Conservation (phyloP, 2,329 filamentous ascomycete species). For the Trichophyton rubrum region DNA sequence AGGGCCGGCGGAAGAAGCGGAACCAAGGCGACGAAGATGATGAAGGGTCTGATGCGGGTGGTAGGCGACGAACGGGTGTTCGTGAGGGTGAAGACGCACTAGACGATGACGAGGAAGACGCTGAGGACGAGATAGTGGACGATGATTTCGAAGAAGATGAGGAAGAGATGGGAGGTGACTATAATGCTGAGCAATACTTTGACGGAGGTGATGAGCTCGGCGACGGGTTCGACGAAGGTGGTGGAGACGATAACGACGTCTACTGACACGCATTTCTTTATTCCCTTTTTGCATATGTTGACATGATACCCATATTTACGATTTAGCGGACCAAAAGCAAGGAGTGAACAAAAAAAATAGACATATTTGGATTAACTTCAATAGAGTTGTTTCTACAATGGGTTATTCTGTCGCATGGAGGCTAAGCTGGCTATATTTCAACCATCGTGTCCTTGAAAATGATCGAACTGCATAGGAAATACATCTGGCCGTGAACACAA, state of each 20-base stretch:
- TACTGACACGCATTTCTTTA: constrained; percentile 22
- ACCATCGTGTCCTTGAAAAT: neutral
- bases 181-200: constrained; percentile 54
- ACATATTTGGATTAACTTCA: neutral
- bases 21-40: constrained; percentile 24
- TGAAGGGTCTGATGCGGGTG: constrained; percentile 20
- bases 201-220: constrained; percentile 45
- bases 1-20: constrained; percentile 21
- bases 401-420: neutral
- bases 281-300: constrained; percentile 8
- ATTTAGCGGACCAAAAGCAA: neutral
- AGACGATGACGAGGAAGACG: constrained; percentile 36
- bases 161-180: constrained; percentile 47
- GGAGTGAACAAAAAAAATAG: neutral
- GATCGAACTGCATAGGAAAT: neutral
- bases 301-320: neutral
- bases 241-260: constrained; percentile 39
- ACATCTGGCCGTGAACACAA: too few relatives aligned
- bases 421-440: neutral
- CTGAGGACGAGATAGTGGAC: constrained; percentile 43
- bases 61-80: constrained; percentile 23
- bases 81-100: constrained; percentile 32
- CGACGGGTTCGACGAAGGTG: constrained; percentile 44
- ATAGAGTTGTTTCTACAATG: neutral
- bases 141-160: constrained; percentile 50